Base-by-base conservation (phyloP, 768 basidiomycete species). In the Phlebiopsis gigantea region DNA sequence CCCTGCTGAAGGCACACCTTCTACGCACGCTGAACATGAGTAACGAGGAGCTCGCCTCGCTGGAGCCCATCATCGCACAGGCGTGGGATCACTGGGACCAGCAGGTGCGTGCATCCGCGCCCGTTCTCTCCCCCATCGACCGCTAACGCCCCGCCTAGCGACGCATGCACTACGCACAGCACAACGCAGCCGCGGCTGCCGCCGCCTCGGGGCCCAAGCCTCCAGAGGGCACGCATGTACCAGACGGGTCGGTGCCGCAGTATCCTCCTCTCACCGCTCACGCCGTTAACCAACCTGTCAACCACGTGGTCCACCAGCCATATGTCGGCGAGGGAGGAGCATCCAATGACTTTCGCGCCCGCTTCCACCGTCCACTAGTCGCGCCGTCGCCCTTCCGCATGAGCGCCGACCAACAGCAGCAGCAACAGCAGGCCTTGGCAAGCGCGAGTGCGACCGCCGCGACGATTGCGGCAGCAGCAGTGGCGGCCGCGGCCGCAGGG, bases 21-120 rank as follows among this genome's bases (percentile, higher is more conserved):
- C 69, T 92, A 29, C 82, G 87, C 48, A 83, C 81, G 5, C 73
- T 93, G 47, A 78, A 80, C 60, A 85, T 92, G 81, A 82, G 87
- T 26, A 83, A 82, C 70, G 89, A 91, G 52, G 90, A 93, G 64
- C 77, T 93, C 17, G 83, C 83, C 2, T 83, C 86, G 9, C 72
- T 93, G 49, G 87, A 92, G 65, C 87, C 88, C 25, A 75, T 90
- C 62, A 85, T 93, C 46, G 89, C 90, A 5, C 84, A 87, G 45
- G 89, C 89, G 17, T 93, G 88, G 80, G 90, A 93, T 57, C 85
- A 87, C 41, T 93, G 90, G 90, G 85, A 92, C 63, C 82, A 84
- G 62, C 85, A 86, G 69, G 89, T 90, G 65, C 56, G 80, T 26
- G 30, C n/a, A 34, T 17, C 26, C 43, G 29, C 28, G 48, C 28